Evolutionary conservation across 2,329 filamentous ascomycete species (phyloP).

Genomic region (Pyrenophora teres): DNA sequence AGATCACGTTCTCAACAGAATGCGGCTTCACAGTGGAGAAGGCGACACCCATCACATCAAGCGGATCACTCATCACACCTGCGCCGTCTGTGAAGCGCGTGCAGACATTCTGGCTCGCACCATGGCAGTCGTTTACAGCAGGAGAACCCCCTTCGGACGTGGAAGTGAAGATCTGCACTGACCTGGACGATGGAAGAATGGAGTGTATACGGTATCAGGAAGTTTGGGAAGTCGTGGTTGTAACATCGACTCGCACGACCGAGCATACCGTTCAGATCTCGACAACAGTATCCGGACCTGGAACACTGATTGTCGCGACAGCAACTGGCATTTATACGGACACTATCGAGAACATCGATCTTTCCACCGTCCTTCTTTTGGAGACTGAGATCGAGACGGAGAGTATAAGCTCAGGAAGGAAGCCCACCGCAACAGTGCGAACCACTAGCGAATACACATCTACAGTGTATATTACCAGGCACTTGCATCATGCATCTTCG

Average conservation of each 20-base stretch:
- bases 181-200: slow-evolving; percentile 41
- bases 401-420: slow-evolving; percentile 32
- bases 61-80: slow-evolving; percentile 42
- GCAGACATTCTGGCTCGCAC: slow-evolving; percentile 52
- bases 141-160: slow-evolving; percentile 48
- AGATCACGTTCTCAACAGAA: slow-evolving; percentile 54
- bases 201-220: slow-evolving; percentile 51
- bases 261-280: slow-evolving; percentile 47
- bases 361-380: slow-evolving; percentile 47
- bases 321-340: slow-evolving; percentile 47
- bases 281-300: slow-evolving; percentile 45
- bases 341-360: slow-evolving; percentile 45
- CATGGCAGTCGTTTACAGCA: slow-evolving; percentile 51
- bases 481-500: slow-evolving; percentile 24
- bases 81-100: slow-evolving; percentile 46
- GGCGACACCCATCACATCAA: slow-evolving; percentile 26
- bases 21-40: slow-evolving; percentile 50
- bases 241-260: slow-evolving; percentile 46
- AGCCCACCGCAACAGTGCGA: slow-evolving; percentile 13
- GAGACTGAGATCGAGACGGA: slow-evolving; percentile 46
- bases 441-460: slow-evolving; percentile 9
- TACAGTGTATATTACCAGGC: slow-evolving; percentile 31
- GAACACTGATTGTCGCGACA: slow-evolving; percentile 47
- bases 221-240: slow-evolving; percentile 49
- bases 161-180: slow-evolving; percentile 50